A percentile compares a stretch with the other conserved stretches of the same genome.
Conservation (phyloP, 164 flowering plant genomes). For the Tinospora cordifolia region DNA sequence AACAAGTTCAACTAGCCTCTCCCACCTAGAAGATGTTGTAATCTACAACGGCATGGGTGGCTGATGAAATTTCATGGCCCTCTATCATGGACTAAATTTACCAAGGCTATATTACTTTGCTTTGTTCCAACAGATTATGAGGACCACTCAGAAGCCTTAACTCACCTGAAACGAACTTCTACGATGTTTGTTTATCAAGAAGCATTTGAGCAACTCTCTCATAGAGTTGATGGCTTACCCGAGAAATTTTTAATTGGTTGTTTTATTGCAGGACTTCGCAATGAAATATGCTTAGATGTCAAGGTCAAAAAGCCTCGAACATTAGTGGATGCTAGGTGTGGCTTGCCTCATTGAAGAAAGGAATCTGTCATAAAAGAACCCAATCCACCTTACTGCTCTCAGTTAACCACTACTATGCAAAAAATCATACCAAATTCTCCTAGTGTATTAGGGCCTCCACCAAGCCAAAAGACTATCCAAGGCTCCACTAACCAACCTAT, state of each 20-base stretch:
- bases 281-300: background rate
- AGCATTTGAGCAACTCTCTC: background rate
- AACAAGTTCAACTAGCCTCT: constrained; percentile 6
- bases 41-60: constrained; percentile 1
- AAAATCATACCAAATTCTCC: background rate
- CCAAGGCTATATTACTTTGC: background rate
- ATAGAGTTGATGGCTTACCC: background rate
- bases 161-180: background rate
- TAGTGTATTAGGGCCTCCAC: constrained; percentile 10
- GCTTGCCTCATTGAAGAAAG: constrained; percentile 5
- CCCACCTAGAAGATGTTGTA: constrained; percentile 1
- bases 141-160: background rate
- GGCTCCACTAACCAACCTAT: background rate
- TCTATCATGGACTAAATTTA: background rate
- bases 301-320: background rate
- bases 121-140: constrained; percentile 7
- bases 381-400: constrained; percentile 1
- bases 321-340: background rate
- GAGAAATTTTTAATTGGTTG: background rate
- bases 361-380: background rate
- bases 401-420: background rate
- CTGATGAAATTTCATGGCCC: background rate
- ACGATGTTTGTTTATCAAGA: background rate
- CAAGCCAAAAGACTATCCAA: background rate
- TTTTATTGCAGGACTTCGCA: background rate